A percentile compares a stretch with the other conserved stretches of the same genome.
Evolutionary conservation across 176 grass and related monocot species (phyloP).

Genomic region (Bromus sterilis): DNA sequence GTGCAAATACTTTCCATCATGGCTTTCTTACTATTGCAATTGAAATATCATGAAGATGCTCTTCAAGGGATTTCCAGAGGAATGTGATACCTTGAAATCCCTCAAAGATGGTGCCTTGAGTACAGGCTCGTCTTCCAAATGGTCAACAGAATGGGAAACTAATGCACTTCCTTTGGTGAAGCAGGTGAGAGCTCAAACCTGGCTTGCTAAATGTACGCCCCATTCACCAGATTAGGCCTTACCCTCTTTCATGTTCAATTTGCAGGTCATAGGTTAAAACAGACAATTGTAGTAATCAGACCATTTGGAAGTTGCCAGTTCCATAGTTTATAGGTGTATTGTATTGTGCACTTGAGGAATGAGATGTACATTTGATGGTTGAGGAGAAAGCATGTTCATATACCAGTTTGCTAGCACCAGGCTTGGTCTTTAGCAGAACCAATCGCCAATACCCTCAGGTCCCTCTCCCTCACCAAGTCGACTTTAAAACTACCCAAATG

Average conservation of each 20-base stretch:
- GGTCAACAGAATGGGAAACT: constrained; percentile 68
- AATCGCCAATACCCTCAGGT: background rate
- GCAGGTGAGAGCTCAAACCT: constrained; percentile 29
- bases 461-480: background rate
- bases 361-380: background rate
- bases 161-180: constrained; percentile 64
- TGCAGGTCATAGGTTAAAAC: constrained; percentile 22
- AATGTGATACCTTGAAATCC: constrained; percentile 53
- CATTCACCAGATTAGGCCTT: background rate
- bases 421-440: background rate
- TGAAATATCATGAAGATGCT: constrained; percentile 56
- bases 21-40: background rate
- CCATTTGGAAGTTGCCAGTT: too few relatives aligned
- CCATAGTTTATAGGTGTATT: background rate
- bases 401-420: background rate
- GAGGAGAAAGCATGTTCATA: background rate
- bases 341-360: background rate
- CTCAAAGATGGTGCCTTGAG: constrained; percentile 61
- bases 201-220: background rate
- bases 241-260: background rate
- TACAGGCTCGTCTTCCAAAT: constrained; percentile 54
- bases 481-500: background rate
- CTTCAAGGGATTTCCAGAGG: constrained; percentile 82
- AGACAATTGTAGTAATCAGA: background rate
- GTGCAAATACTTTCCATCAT: background rate